These are phyloP conservation scores for Conringia planisiliqua DNA, from an alignment of 345 rosid species.

Conservation along the genomic window DNA sequence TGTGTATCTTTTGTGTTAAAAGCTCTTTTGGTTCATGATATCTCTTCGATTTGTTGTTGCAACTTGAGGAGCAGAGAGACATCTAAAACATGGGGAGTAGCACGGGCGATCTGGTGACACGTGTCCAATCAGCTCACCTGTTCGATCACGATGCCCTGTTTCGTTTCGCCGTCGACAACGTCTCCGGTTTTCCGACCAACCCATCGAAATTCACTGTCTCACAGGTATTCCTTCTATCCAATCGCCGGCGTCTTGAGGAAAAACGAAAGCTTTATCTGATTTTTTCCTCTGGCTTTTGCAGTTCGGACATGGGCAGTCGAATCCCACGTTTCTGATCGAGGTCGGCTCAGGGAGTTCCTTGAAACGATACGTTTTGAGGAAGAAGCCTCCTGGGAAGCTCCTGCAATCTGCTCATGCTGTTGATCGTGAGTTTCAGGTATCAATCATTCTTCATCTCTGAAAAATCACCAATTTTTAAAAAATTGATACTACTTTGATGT, in stretches of 20 bases:
- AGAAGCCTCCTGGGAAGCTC: conserved; percentile 86
- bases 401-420: conserved; percentile 92
- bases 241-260: neutral
- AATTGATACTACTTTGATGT: neutral
- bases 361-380: conserved; percentile 86
- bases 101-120: conserved; percentile 56
- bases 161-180: conserved; percentile 50
- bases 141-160: conserved; percentile 64
- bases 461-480: neutral
- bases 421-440: conserved; percentile 79
- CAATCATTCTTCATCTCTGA: neutral
- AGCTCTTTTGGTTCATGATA: neutral
- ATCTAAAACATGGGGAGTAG: conserved; percentile 45
- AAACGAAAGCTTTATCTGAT: neutral
- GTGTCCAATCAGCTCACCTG: conserved; percentile 46
- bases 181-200: conserved; percentile 64
- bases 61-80: conserved; percentile 2
- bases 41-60: neutral
- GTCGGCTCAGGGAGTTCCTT: conserved; percentile 44
- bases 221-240: conserved; percentile 40
- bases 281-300: conserved; percentile 1
- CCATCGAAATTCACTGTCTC: conserved; percentile 59
- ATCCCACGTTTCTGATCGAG: conserved; percentile 77
- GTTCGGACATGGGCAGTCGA: conserved; percentile 96
- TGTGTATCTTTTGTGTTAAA: neutral